Percentiles rank a stretch among this genome's conserved stretches.
Conservation (phyloP, 108 stramenopile genomes). For the Mediolabrus comicus region DNA sequence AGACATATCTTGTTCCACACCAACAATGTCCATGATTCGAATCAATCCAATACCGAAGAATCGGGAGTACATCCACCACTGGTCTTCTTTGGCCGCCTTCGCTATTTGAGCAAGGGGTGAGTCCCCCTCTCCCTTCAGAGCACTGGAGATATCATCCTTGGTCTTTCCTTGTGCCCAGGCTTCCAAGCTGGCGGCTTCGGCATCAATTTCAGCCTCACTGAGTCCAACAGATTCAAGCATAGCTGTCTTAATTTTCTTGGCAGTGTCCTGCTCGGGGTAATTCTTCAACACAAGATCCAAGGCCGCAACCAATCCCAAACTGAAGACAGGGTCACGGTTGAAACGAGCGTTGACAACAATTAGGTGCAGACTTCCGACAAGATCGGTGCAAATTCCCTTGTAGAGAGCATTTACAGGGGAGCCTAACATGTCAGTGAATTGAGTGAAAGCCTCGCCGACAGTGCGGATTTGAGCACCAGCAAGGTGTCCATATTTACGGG, state of each 20-base stretch:
- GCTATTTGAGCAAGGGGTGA: slow-evolving; percentile 67
- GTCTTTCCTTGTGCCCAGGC: slow-evolving; percentile 89
- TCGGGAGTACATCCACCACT: slow-evolving; percentile 91
- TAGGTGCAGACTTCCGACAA: slow-evolving; percentile 91
- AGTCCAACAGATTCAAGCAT: slow-evolving; percentile 81
- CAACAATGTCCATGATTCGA: slow-evolving; percentile 78
- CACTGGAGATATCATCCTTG: slow-evolving; percentile 79
- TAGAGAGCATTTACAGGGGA: slow-evolving; percentile 85
- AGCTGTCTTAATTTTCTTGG: slow-evolving; percentile 69
- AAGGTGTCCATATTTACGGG: slow-evolving; percentile 74
- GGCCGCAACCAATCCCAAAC: slow-evolving; percentile 69
- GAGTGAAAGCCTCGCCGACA: slow-evolving; percentile 87
- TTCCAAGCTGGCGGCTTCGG: slow-evolving; percentile 69
- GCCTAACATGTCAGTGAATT: slow-evolving; percentile 81
- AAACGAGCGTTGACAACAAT: slow-evolving; percentile 93
- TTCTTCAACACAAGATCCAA: slow-evolving; percentile 85
- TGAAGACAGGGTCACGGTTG: slow-evolving; percentile 81
- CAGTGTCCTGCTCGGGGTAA: slow-evolving; percentile 88
- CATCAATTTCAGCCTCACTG: slow-evolving; percentile 75
- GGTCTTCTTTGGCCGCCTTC: slow-evolving; percentile 69
- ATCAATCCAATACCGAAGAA: slow-evolving; percentile 88
- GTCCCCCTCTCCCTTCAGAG: slow-evolving; percentile 81
- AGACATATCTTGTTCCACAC: slow-evolving; percentile 87
- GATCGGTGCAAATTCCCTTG: slow-evolving; percentile 90
- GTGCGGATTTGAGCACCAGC: slow-evolving; percentile 79